Evolutionary conservation across 331 rosid genomes (phyloP), one percentile per base, ranked within the genome.

Genomic region (Rhamnella rubrinervis): DNA sequence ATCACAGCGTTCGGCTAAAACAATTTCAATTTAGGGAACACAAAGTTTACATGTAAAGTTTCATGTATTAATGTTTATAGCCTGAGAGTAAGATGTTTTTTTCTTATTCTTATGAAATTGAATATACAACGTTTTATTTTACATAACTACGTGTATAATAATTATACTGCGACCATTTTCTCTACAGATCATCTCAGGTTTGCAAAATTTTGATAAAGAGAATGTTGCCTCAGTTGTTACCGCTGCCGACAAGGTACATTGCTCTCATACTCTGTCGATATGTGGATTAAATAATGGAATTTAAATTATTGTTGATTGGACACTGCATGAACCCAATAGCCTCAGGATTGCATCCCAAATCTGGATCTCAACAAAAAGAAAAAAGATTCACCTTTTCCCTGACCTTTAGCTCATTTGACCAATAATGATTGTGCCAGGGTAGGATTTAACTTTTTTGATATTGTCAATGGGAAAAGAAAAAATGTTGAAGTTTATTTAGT

Each of bases 161-260:
- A 53, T 20, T 52, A 9, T 47, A 14, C 26, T 55, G 16, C 62
- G 11, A 12, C 71, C 74, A 49, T 39, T 39, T 72, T 19, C 63
- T 79, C 74, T 71, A 64, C 77, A 93, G 96, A 93, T 93, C 79
- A 88, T 93, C 80, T 75, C 97, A 71, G 98, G 97, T 20, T 75
- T 93, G 89, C 87, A 90, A 76, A 93, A 90, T 84, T 80, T 88
- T 66, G 68, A 93, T 72, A 81, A 81, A 76, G 92, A 86, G 72
- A 86, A 85, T 83, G 86, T 93, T 81, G 93, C 96, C 13, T 82
- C 92, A 9, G 90, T 90, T 67, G 85, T 93, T 23, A 86, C 89
- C 72, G 93, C 98, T 19, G 96, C 96, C 1, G 93, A 90, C 19
- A 85, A 90, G 97, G 97, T 90, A 9, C 16, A 44, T 44, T 70